Base-by-base conservation (phyloP, 2,329 filamentous ascomycete species). In the Ambrosiella cleistominuta region DNA sequence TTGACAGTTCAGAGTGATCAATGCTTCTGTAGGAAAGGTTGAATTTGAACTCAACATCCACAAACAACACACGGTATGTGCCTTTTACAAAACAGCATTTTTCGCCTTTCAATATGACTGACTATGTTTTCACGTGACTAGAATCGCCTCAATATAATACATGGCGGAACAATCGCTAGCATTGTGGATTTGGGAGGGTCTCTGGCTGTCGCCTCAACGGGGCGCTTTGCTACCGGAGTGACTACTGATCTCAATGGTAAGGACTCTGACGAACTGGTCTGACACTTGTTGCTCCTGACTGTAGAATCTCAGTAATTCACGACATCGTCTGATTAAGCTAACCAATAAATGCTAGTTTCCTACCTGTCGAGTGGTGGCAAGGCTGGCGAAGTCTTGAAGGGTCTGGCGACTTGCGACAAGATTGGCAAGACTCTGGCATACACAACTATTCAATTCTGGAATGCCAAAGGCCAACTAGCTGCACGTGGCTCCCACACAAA, bases 101-200 rank as follows among this genome's bases (percentile, higher is more conserved):
- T 27, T 27, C 27, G 27, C 27, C 27, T 27, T 27, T 27, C 4
- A 5, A 27, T 27, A 27, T 27, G 27, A 27, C 39, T 55, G 7
- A n/a, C 13, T 15, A 15, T 13, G 19, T 19, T 13, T 57, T 9
- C 19, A 54, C 44, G 35, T 38, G 15, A 15, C 13, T 19, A 89
- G 84, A 91, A 91, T 66, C 82, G 86, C 1, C 73, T 91, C 0
- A 78, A 81, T 57, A 89, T 84, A 40, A 76, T 90, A 36, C 86
- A 91, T 64, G 86, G 86, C 15, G 86, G 86, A 3, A 87, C 86
- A 0, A 82, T 91, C 36, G 86, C 86, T 2, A 86, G 82, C 66
- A 82, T 90, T 70, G 82, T 84, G 36, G 81, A 84, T 61, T 70
- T 84, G 0, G 80, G 80, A 9, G 81, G 81, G 12, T 84, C 81